phyloP scores from a whole-genome alignment of 2,329 filamentous ascomycete genomes.

The Trichophaea hybrida region DNA sequence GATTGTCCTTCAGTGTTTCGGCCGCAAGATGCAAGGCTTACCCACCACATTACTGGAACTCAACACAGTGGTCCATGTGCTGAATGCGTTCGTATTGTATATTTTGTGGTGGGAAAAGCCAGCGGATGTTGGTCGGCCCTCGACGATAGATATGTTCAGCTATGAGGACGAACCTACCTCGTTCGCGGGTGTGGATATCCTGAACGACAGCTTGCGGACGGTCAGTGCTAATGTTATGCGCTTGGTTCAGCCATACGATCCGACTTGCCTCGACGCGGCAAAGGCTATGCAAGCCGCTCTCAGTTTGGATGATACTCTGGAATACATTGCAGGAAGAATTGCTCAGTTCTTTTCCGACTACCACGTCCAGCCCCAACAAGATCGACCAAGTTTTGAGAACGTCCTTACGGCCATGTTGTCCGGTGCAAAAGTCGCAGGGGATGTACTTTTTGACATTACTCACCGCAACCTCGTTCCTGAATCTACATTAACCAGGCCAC shows the following conservation, averaged over 20 bases:
- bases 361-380: not conserved
- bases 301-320: too few relatives aligned
- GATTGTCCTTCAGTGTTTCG: constrained; percentile 24
- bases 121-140: constrained; percentile 5
- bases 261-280: too few relatives aligned
- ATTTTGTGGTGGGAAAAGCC: constrained; percentile 27
- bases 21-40: constrained; percentile 15
- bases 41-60: constrained; percentile 26
- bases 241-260: too few relatives aligned
- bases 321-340: too few relatives aligned
- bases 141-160: not conserved
- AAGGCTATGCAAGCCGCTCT: not conserved
- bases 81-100: constrained; percentile 21
- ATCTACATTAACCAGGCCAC: not conserved
- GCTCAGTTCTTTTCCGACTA: not conserved
- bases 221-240: too few relatives aligned
- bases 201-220: too few relatives aligned
- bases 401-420: too few relatives aligned
- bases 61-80: constrained; percentile 26
- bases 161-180: not conserved
- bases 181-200: too few relatives aligned
- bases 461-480: not conserved
- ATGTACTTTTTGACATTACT: too few relatives aligned
- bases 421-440: too few relatives aligned
- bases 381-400: too few relatives aligned